A percentile compares a stretch with the other conserved stretches of the same genome.
Conservation (phyloP, 192 early-diverging fungal genomes). For the Backusella macrospora region DNA sequence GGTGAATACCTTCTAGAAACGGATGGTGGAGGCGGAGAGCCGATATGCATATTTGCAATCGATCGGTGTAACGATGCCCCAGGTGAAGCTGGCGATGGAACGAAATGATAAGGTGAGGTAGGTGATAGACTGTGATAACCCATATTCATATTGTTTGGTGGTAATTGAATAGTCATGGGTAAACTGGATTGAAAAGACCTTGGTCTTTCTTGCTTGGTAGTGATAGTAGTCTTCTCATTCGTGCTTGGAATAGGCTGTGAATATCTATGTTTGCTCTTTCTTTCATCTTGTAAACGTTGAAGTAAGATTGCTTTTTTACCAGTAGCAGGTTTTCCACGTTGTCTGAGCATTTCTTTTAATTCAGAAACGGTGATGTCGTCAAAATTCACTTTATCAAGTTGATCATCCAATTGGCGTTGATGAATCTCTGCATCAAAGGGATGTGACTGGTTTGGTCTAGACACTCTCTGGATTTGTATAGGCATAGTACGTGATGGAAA, state of each 20-base stretch:
- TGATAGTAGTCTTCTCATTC: not conserved
- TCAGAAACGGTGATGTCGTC: constrained; percentile 76
- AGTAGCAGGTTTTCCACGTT: constrained; percentile 65
- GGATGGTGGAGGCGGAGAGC: constrained; percentile 29
- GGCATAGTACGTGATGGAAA: constrained; percentile 36
- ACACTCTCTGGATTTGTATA: constrained; percentile 37
- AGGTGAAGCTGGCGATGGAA: constrained; percentile 15
- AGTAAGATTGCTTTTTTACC: constrained; percentile 75
- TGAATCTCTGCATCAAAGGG: constrained; percentile 48
- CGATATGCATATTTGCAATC: constrained; percentile 39
- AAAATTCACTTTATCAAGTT: constrained; percentile 66
- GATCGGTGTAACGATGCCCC: constrained; percentile 31
- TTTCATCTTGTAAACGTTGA: constrained; percentile 66
- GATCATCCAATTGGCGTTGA: constrained; percentile 61
- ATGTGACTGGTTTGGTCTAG: constrained; percentile 4
- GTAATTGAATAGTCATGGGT: constrained; percentile 16
- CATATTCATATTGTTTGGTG: not conserved
- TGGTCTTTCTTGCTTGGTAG: not conserved
- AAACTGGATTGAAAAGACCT: constrained; percentile 1
- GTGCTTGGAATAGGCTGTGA: not conserved
- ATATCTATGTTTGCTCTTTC: constrained; percentile 29
- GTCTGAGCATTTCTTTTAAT: constrained; percentile 71
- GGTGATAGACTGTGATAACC: constrained; percentile 14
- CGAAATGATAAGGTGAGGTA: not conserved
- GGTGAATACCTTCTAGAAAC: constrained; percentile 37